Conservation (phyloP, 345 rosid species). For the Eucalyptus grandis region DNA sequence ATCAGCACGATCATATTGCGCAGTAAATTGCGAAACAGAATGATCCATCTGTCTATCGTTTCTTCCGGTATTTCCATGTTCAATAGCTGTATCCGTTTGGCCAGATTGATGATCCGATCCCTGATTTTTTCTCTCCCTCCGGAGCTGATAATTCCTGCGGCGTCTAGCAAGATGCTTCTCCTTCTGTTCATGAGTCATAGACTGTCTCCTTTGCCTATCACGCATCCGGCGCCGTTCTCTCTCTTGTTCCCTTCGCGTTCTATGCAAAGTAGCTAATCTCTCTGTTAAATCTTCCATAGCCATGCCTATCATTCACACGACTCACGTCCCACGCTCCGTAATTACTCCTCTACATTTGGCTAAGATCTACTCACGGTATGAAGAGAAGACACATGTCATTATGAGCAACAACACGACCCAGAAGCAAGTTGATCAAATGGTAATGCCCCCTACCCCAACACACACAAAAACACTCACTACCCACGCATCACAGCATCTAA, state of each 20-base stretch:
- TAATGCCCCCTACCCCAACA: not conserved
- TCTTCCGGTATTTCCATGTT: conserved; percentile 1
- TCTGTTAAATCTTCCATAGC: conserved; percentile 21
- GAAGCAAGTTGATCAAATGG: not conserved
- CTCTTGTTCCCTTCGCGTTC: conserved; percentile 59
- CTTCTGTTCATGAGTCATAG: conserved; percentile 82
- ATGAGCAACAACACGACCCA: not conserved
- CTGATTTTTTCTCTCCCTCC: conserved; percentile 50
- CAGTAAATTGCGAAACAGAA: conserved; percentile 14
- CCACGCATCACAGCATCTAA: not conserved
- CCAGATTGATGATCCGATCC: conserved; percentile 21
- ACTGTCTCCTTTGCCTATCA: conserved; percentile 80
- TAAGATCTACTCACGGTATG: not conserved
- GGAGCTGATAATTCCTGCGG: conserved; percentile 68
- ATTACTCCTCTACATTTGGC: not conserved
- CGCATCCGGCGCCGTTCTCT: conserved; percentile 71
- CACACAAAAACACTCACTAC: not conserved
- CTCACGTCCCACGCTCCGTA: not conserved
- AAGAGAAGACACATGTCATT: not conserved
- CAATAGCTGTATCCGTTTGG: not conserved
- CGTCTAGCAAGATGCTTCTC: conserved; percentile 90
- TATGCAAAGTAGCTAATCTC: conserved; percentile 20
- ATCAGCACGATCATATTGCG: not conserved
- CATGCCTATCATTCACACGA: not conserved
- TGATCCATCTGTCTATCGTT: not conserved